These are phyloP conservation scores for Naganishia onofrii DNA, from an alignment of 768 basidiomycete species.

Conservation along the genomic window DNA sequence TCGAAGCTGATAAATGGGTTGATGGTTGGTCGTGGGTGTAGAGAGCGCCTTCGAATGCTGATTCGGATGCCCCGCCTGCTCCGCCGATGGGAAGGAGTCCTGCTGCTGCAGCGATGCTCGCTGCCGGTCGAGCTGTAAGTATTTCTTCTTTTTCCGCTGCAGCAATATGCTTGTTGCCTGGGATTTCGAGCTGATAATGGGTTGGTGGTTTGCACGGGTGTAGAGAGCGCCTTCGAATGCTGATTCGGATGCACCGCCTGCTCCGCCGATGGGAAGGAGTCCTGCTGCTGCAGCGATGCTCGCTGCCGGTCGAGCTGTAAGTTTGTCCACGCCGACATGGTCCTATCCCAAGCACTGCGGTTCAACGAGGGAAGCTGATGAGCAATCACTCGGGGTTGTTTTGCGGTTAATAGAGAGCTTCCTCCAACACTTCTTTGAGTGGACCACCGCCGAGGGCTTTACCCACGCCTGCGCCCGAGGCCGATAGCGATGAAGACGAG, in stretches of 20 bases:
- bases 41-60: neutral
- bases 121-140: slow-evolving; percentile 35
- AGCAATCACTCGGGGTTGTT: neutral
- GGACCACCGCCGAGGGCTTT: slow-evolving; percentile 21
- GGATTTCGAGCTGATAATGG: too few species aligned
- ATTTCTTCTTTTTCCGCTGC: too few species aligned
- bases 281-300: too few species aligned
- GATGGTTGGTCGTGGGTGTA: neutral
- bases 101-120: slow-evolving; percentile 38
- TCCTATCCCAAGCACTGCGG: too few species aligned
- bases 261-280: neutral
- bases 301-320: neutral
- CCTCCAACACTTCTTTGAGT: neutral
- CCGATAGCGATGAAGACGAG: slow-evolving; percentile 14
- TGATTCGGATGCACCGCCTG: neutral
- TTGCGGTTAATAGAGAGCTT: neutral
- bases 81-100: slow-evolving; percentile 43
- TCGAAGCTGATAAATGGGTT: too few species aligned
- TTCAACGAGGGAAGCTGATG: neutral
- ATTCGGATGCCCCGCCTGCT: slow-evolving; percentile 38
- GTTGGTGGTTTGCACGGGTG: neutral
- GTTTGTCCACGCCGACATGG: too few species aligned
- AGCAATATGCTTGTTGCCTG: too few species aligned
- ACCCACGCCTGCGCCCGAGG: slow-evolving; percentile 14
- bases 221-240: slow-evolving; percentile 23